Percentiles rank a stretch among this genome's conserved stretches.
Conservation (phyloP, 2,329 filamentous ascomycete genomes). For the Fusarium sp. region DNA sequence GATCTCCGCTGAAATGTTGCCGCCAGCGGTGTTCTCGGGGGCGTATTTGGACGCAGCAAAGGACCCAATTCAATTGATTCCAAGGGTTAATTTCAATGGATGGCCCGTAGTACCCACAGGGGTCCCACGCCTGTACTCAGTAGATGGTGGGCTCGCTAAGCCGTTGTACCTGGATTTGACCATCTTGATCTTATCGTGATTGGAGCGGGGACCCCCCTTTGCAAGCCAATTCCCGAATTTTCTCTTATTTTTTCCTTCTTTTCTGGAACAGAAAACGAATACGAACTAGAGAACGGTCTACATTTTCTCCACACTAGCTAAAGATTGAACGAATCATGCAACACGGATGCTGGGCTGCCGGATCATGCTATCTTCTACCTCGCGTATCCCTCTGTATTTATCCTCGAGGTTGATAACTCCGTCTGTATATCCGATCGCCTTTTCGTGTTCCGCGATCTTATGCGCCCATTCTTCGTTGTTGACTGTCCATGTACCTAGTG, state of each 20-base stretch:
- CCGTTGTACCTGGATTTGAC: constrained; percentile 38
- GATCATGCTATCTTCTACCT: constrained; percentile 44
- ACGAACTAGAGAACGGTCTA: constrained; percentile 37
- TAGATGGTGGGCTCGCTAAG: constrained; percentile 14
- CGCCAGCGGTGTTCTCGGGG: constrained; percentile 13
- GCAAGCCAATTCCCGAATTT: constrained; percentile 17
- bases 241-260: neutral
- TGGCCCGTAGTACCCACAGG: constrained; percentile 19
- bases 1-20: constrained; percentile 27
- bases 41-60: neutral
- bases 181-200: constrained; percentile 44
- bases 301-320: neutral
- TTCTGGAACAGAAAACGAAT: constrained; percentile 35
- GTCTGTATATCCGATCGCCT: constrained; percentile 21
- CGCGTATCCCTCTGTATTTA: constrained; percentile 31
- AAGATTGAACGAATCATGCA: constrained; percentile 12
- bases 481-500: constrained; percentile 33
- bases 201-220: constrained; percentile 29
- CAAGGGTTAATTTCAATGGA: constrained; percentile 28
- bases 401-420: constrained; percentile 14
- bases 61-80: neutral
- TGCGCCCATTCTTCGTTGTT: constrained; percentile 40
- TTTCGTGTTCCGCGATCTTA: constrained; percentile 27
- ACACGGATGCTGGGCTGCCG: constrained; percentile 33
- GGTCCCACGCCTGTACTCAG: constrained; percentile 26